A percentile compares a stretch with the other conserved stretches of the same genome.
These are phyloP conservation scores for Alloteropsis semialata DNA, from an alignment of 176 grass and related monocot species.

Conservation along the genomic window DNA sequence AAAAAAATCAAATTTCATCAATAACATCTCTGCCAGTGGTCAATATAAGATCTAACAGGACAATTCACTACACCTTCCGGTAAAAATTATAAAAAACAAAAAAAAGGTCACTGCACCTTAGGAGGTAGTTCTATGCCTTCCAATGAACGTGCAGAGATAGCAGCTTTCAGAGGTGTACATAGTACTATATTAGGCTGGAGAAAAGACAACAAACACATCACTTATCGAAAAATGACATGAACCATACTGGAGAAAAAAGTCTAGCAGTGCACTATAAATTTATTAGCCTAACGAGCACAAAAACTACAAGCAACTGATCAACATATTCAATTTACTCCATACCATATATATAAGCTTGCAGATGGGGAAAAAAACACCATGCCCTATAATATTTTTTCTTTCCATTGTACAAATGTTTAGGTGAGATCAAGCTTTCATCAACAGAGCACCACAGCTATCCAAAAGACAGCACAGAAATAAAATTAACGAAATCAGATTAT, in stretches of 20 bases:
- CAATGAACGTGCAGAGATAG: neutral
- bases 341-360: neutral
- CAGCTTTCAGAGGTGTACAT: neutral
- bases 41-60: neutral
- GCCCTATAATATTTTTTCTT: neutral
- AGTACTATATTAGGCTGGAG: conserved; percentile 7
- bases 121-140: neutral
- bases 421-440: neutral
- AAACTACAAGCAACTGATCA: neutral
- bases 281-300: neutral
- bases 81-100: neutral
- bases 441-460: no score
- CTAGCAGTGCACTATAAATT: neutral
- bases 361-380: neutral
- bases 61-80: neutral
- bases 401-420: neutral
- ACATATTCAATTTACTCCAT: neutral
- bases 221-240: neutral
- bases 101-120: neutral
- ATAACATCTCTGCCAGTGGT: neutral
- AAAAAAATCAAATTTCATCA: neutral
- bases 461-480: no score
- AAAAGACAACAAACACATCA: neutral
- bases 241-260: neutral
- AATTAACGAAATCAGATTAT: neutral